These are phyloP conservation scores for Veloboletus limbatus DNA, from an alignment of 1,284 basidiomycete species.

Conservation along the genomic window DNA sequence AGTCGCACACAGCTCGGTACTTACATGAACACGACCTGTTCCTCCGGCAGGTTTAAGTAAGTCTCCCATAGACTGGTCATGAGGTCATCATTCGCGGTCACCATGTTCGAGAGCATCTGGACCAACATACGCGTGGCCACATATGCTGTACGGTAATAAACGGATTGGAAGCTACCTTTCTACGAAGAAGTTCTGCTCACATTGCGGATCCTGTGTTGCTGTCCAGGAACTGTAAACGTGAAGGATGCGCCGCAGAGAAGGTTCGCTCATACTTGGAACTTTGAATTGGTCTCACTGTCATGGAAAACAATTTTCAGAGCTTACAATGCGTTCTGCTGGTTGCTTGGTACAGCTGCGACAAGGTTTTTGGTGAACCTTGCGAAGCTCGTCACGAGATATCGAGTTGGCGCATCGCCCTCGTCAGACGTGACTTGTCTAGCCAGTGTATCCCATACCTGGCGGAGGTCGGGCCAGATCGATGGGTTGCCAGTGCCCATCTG, in stretches of 20 bases:
- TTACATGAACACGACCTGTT: constrained; percentile 74
- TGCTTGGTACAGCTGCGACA: constrained; percentile 61
- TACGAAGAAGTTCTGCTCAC: constrained; percentile 37
- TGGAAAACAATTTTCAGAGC: constrained; percentile 29
- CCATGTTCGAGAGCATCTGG: constrained; percentile 71
- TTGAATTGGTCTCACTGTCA: constrained; percentile 5
- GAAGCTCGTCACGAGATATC: constrained; percentile 45
- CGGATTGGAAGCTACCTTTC: constrained; percentile 12
- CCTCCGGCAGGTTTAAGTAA: constrained; percentile 66
- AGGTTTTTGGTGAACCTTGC: constrained; percentile 76
- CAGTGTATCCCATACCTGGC: constrained; percentile 55
- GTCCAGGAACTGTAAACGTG: constrained; percentile 70
- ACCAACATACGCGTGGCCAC: constrained; percentile 56
- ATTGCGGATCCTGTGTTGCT: constrained; percentile 49
- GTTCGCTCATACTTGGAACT: constrained; percentile 56
- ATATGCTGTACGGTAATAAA: constrained; percentile 42
- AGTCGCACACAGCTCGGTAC: constrained; percentile 23
- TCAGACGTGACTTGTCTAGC: constrained; percentile 45
- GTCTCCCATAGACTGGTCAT: constrained; percentile 56
- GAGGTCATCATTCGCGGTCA: constrained; percentile 63
- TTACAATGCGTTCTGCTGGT: constrained; percentile 67
- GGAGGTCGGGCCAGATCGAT: constrained; percentile 53
- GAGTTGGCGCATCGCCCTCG: constrained; percentile 36
- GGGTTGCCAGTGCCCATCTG: constrained; percentile 43
- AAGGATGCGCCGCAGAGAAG: constrained; percentile 38